These are phyloP conservation scores for Rhinocladiella mackenziei DNA, from an alignment of 2,329 filamentous ascomycete species.

Conservation along the genomic window DNA sequence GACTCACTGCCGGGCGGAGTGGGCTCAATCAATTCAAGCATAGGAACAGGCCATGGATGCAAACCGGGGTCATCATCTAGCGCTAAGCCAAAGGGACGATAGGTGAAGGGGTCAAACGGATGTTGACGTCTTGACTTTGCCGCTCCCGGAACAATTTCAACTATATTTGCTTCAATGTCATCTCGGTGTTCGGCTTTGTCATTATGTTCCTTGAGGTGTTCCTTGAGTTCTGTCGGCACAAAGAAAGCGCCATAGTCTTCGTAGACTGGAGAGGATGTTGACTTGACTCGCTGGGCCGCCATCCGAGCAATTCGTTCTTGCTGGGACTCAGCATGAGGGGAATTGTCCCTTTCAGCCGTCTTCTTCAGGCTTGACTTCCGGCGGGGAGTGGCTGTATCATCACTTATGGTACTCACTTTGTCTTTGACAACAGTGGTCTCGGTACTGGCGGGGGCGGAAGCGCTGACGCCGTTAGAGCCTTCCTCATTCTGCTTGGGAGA, in stretches of 20 bases:
- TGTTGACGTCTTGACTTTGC: conserved; percentile 9
- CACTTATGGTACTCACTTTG: conserved; percentile 28
- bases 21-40: conserved; percentile 55
- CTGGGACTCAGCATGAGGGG: conserved; percentile 17
- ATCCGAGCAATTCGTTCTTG: conserved; percentile 32
- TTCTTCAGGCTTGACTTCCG: conserved; percentile 33
- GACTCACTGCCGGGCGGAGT: conserved; percentile 46
- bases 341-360: conserved; percentile 10
- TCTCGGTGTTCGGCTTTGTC: conserved; percentile 22
- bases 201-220: conserved; percentile 38
- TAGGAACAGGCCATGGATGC: conserved; percentile 47
- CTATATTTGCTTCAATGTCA: conserved; percentile 22
- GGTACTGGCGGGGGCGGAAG: conserved; percentile 11
- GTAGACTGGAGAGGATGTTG: conserved; percentile 36
- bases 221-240: conserved; percentile 39
- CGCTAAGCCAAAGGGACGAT: conserved; percentile 26
- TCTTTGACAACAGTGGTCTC: conserved; percentile 19
- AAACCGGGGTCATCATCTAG: conserved; percentile 25
- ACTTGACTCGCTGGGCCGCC: conserved; percentile 32
- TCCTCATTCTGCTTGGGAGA: conserved; percentile 10
- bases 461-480: conserved; percentile 50
- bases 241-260: conserved; percentile 45
- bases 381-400: conserved; percentile 22
- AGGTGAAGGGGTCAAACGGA: conserved; percentile 25
- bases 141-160: conserved; percentile 26